Percentiles rank a stretch among this genome's conserved stretches.
These are phyloP conservation scores for Tulasnella sp. DNA, from an alignment of 768 basidiomycete species.

Conservation along the genomic window DNA sequence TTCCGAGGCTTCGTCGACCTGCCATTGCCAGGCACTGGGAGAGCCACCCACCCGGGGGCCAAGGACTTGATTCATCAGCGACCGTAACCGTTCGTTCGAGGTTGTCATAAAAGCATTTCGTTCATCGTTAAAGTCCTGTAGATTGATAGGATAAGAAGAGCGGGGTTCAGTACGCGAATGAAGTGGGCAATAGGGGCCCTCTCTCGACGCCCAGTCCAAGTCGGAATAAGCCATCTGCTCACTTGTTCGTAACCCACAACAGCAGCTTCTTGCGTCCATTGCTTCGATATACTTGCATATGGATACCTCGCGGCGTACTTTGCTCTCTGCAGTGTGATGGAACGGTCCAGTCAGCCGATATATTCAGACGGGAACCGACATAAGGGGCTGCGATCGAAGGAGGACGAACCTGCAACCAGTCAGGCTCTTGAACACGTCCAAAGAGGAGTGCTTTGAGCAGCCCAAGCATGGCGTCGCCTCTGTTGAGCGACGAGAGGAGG, in stretches of 20 bases:
- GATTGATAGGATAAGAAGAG: not conserved
- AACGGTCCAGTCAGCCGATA: not conserved
- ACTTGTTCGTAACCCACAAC: not conserved
- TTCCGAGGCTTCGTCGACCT: not conserved
- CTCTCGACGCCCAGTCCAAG: not conserved
- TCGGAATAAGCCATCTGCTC: not conserved
- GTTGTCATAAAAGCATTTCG: not conserved
- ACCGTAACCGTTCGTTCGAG: not conserved
- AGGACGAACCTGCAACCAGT: not conserved
- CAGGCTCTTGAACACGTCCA: not conserved
- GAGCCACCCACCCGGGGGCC: not conserved
- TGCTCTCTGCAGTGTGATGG: not conserved
- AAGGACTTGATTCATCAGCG: not conserved
- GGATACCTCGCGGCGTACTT: conserved; percentile 1
- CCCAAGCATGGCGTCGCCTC: not conserved
- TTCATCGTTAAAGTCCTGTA: not conserved
- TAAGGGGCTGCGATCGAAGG: not conserved
- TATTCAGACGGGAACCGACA: not conserved
- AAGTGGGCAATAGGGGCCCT: not conserved
- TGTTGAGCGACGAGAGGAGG: not conserved
- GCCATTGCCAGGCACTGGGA: not conserved
- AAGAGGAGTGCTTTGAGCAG: not conserved
- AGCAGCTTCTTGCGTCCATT: not conserved
- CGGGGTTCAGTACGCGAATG: not conserved
- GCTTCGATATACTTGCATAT: not conserved